Percentiles rank a stretch among this genome's conserved stretches.
phyloP scores from a whole-genome alignment of 75 land plant species.

The Selaginella moellendorffii region DNA sequence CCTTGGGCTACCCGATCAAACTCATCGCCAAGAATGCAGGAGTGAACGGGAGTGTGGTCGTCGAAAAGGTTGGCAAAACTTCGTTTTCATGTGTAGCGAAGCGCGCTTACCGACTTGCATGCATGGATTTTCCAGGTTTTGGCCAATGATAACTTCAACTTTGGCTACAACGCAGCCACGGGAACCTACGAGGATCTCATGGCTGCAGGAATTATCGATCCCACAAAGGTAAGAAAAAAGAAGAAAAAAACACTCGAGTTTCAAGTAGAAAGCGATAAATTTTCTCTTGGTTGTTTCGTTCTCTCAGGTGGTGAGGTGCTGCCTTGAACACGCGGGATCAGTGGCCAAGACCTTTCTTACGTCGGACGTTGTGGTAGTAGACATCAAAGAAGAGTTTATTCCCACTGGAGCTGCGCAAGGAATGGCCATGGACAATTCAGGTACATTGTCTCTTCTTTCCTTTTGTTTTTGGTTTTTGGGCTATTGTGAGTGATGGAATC shows the following conservation, averaged over 20 bases:
- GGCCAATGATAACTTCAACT: constrained; percentile 36
- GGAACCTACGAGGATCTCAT: constrained; percentile 66
- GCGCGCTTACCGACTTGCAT: no score
- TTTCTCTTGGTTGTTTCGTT: no score
- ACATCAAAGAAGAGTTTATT: constrained; percentile 90
- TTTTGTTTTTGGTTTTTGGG: no score
- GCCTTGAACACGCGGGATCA: constrained; percentile 80
- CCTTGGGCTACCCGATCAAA: constrained; percentile 70
- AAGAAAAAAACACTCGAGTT: no score
- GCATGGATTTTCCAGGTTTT: constrained; percentile 41
- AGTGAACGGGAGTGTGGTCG: constrained; percentile 63
- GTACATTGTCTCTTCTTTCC: no score
- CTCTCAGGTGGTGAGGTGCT: constrained; percentile 88
- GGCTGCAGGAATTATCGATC: constrained; percentile 75
- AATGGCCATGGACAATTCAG: no score
- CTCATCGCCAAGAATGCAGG: constrained; percentile 98
- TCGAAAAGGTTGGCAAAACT: constrained; percentile 62
- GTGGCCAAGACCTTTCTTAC: constrained; percentile 79
- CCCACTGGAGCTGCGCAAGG: no score
- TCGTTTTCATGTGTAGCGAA: no score
- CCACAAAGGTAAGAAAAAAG: constrained; percentile 76
- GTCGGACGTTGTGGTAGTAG: constrained; percentile 70
- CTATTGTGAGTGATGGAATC: no score
- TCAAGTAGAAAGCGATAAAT: no score
- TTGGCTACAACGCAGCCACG: constrained; percentile 80